Evolutionary conservation across 1,284 basidiomycete species (phyloP).

Genomic region (Tremellales sp.): DNA sequence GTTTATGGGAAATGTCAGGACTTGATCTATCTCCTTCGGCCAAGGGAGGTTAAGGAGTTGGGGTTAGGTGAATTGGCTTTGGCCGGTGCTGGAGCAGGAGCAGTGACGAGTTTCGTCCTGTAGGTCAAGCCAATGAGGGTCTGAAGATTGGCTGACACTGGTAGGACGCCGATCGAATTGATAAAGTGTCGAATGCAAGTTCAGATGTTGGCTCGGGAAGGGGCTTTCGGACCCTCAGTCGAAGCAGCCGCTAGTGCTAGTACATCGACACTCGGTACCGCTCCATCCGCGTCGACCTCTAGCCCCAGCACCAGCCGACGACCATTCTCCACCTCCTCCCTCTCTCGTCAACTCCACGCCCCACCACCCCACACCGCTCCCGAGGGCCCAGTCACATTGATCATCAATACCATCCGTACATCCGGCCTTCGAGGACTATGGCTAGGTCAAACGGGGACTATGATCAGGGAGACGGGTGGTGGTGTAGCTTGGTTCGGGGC

Average conservation of each 20-base stretch:
- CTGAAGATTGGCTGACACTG: neutral
- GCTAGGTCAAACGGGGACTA: slow-evolving; percentile 79
- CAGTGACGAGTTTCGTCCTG: slow-evolving; percentile 75
- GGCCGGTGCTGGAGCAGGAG: slow-evolving; percentile 76
- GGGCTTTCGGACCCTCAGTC: slow-evolving; percentile 30
- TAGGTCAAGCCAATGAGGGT: slow-evolving; percentile 46
- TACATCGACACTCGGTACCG: slow-evolving; percentile 11
- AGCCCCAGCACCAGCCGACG: slow-evolving; percentile 28
- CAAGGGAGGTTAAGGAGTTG: slow-evolving; percentile 44
- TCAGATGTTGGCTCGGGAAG: slow-evolving; percentile 65
- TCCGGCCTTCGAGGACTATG: slow-evolving; percentile 75
- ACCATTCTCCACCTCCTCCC: slow-evolving; percentile 12
- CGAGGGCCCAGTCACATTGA: slow-evolving; percentile 66
- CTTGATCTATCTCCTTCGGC: slow-evolving; percentile 50
- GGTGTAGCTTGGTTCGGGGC: slow-evolving; percentile 81
- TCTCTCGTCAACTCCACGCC: neutral
- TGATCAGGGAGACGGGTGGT: slow-evolving; percentile 83
- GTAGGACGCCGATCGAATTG: slow-evolving; percentile 80
- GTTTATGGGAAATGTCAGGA: slow-evolving; percentile 79
- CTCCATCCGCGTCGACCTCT: slow-evolving; percentile 13
- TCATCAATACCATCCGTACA: slow-evolving; percentile 60
- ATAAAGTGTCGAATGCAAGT: slow-evolving; percentile 96
- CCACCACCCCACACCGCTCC: slow-evolving; percentile 36
- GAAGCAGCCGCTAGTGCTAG: too few species aligned
- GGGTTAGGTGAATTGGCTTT: slow-evolving; percentile 64